Base-by-base conservation (phyloP, 2,329 filamentous ascomycete genomes). In the Magnaporthales sp. region DNA sequence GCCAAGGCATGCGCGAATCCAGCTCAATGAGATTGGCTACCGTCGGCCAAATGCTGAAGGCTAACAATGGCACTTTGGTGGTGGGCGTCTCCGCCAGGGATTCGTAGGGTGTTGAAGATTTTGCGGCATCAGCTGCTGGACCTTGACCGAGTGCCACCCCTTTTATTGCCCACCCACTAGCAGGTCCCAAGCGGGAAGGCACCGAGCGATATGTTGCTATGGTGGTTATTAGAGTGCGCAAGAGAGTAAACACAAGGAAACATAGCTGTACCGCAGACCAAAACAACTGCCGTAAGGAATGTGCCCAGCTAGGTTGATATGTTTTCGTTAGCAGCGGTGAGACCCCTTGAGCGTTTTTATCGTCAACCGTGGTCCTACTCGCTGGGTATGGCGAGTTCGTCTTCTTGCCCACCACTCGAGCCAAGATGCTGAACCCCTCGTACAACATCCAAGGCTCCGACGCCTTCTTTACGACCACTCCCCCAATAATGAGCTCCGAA, bases 361-460 rank as follows among this genome's bases (percentile, higher is more conserved):
- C 32, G 24, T 27, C 24, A 24, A n/a, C 32, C 31, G 6, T 26
- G n/a, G 27, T 51, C 24, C 24, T 38, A 11, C 22, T 29, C 3
- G 31, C 31, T 13, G 32, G 6, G 46, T 31, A 2, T n/a, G 31
- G 13, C 26, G 32, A 11, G 13, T 9, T 64, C 31, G 69, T 68
- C 65, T 71, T 74, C 67, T 75, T 75, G 62, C 70, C 72, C 63
- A 75, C 69, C 60, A 80, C 73, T 69, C 79, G 79, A n/a, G 82
- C 84, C 68, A 90, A 78, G 74, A 94, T 96, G 71, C 89, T 90
- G 68, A 96, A 85, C 67, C 87, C 84, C 75, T 96, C 93, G 86
- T 90, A 97, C 70, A 98, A 78, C 73, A 97, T 85, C 91, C 92
- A 96, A 27, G 91, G 91, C 78, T 98, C 89, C 71, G 91, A 92